phyloP scores from a whole-genome alignment of 1,284 basidiomycete species.

The Meripilus lineatus region DNA sequence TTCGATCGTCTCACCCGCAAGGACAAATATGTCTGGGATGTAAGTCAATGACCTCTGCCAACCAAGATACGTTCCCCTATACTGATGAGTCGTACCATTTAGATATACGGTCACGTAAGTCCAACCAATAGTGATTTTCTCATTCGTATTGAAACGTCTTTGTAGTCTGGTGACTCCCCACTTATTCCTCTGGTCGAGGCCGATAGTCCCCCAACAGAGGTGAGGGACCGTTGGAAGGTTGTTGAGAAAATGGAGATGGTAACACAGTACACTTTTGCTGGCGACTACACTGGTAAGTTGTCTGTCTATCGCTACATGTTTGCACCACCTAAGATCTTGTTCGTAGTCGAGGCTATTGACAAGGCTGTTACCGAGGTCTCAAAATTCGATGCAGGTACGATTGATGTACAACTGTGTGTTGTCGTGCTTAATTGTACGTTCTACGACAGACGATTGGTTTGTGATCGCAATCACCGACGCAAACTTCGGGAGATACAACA shows the following conservation, averaged over 20 bases:
- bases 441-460: slow-evolving; percentile 54
- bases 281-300: slow-evolving; percentile 53
- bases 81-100: slow-evolving; percentile 1
- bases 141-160: background rate
- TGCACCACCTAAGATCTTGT: slow-evolving; percentile 4
- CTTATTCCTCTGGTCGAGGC: slow-evolving; percentile 48
- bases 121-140: background rate
- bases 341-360: slow-evolving; percentile 55
- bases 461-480: slow-evolving; percentile 67
- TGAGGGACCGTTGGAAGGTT: slow-evolving; percentile 58
- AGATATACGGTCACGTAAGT: slow-evolving; percentile 65
- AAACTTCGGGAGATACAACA: slow-evolving; percentile 59
- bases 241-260: slow-evolving; percentile 64
- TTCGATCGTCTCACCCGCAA: slow-evolving; percentile 56
- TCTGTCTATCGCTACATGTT: background rate
- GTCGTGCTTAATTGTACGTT: slow-evolving; percentile 1
- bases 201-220: slow-evolving; percentile 41
- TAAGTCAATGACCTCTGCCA: too few relatives aligned
- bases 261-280: slow-evolving; percentile 63
- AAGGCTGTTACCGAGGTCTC: slow-evolving; percentile 55
- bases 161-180: slow-evolving; percentile 57
- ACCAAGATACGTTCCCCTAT: background rate
- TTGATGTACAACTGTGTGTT: background rate
- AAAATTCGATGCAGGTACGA: slow-evolving; percentile 55
- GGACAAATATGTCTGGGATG: slow-evolving; percentile 71